Base-by-base conservation (phyloP, 768 basidiomycete genomes). In the Leucogyrophana mollusca region DNA sequence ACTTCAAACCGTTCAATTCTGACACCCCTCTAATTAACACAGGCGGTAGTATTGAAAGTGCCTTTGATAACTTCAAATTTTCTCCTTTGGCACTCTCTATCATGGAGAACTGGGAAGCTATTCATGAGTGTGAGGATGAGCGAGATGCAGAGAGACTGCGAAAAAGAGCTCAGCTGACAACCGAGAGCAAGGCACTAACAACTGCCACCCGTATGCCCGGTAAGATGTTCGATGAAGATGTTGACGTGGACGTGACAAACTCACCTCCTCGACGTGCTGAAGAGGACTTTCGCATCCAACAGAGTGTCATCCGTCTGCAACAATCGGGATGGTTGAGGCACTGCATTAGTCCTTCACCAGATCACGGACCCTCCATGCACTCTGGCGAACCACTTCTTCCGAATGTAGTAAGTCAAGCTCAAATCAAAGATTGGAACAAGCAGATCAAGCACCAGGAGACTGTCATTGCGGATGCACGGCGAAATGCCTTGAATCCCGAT, bases 121-220 rank as follows among this genome's bases (percentile, higher is more conserved):
- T 67, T 0, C 43, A 68, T 54, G 67, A 68, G 43, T 68, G 67
- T 48, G 55, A 63, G 34, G 68, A 69, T 59, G 56, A 58, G 38
- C 33, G 58, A 16, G 67, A 69, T 52, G 64, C 65, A n/a, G 67
- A 68, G 18, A 21, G 56, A 11, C 34, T 63, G 0, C 20, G 34
- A 20, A 61, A 58, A 34, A 38, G 24, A 9, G 48, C 46, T 11
- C 2, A 17, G 4, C 17, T 34, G 5, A 9, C 43, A 10, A 17
- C 30, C 4, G 34, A 36, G 7, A 21, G 22, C 9, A 13, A 23
- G 16, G 35, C 6, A 37, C 35, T 21, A 6, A 37, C n/a, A 37
- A 37, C 6, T 6, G 35, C 35, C 16, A 16, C 16, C 7, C 6
- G 6, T 6, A 30, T n/a, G n/a, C n/a, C n/a, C n/a, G n/a, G n/a